phyloP scores from a whole-genome alignment of 176 grass and related monocot genomes.

The Phoenix dactylifera region DNA sequence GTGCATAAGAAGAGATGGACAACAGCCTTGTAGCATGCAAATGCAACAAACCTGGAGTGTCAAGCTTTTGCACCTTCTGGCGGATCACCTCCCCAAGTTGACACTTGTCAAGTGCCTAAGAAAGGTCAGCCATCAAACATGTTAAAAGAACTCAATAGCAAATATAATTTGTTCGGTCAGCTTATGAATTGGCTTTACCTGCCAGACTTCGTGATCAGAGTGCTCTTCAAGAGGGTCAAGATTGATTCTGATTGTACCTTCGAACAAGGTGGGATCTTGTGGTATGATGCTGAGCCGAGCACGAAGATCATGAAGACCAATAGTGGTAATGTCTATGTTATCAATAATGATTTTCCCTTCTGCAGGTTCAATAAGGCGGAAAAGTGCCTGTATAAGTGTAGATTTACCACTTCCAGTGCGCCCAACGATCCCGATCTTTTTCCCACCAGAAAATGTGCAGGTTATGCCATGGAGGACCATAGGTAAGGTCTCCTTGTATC shows the following conservation, averaged over 20 bases:
- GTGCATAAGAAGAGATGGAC: too few species aligned
- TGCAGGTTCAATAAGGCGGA: conserved; percentile 79
- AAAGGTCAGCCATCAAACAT: neutral
- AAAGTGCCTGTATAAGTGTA: conserved; percentile 96
- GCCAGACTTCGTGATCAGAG: conserved; percentile 77
- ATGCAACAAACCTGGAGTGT: conserved; percentile 58
- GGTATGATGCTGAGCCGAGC: conserved; percentile 90
- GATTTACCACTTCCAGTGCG: conserved; percentile 99
- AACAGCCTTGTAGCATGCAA: neutral
- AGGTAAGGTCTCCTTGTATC: conserved; percentile 87
- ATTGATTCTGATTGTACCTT: conserved; percentile 88
- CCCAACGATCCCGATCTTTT: conserved; percentile 94
- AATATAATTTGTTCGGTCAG: too few species aligned
- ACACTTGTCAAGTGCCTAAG: conserved; percentile 91
- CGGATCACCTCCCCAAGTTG: conserved; percentile 82
- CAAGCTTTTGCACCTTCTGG: conserved; percentile 60
- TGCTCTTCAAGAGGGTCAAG: conserved; percentile 85
- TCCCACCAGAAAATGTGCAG: conserved; percentile 76
- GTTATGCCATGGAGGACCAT: conserved; percentile 72
- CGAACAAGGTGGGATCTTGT: conserved; percentile 92
- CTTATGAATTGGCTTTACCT: conserved; percentile 25
- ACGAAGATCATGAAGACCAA: conserved; percentile 88
- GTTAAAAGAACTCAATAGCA: too few species aligned
- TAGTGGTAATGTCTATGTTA: conserved; percentile 51
- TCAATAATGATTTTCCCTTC: conserved; percentile 83